phyloP scores from a whole-genome alignment of 2,329 filamentous ascomycete species.

The Colletotrichum tofieldiae region DNA sequence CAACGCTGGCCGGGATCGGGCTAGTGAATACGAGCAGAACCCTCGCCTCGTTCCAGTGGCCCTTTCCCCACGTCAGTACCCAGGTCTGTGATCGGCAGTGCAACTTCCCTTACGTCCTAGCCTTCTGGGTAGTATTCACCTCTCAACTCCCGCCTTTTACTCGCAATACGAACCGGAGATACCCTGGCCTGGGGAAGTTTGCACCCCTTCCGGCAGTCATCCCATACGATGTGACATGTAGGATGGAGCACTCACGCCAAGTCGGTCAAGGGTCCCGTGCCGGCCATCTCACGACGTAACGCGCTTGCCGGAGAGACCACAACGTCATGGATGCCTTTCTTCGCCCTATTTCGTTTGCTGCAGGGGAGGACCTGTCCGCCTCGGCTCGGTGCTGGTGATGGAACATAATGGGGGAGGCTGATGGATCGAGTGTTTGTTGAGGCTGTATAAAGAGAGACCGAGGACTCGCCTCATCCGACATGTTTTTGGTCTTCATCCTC shows the following conservation, averaged over 20 bases:
- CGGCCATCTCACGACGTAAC: conserved; percentile 36
- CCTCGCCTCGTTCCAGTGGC: conserved; percentile 17
- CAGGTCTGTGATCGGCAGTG: conserved; percentile 38
- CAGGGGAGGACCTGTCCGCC: conserved; percentile 13
- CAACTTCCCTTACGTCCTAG: conserved; percentile 19
- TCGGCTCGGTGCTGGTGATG: conserved; percentile 32
- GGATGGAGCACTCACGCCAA: conserved; percentile 31
- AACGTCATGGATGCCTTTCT: conserved; percentile 68
- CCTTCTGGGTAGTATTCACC: conserved; percentile 1
- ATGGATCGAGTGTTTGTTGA: neutral
- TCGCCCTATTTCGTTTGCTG: neutral
- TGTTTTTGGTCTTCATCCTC: conserved; percentile 8
- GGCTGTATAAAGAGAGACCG: conserved; percentile 33
- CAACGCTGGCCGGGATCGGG: conserved; percentile 2
- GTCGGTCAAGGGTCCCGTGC: conserved; percentile 22
- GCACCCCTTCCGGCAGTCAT: conserved; percentile 27
- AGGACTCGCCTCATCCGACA: neutral
- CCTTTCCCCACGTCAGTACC: conserved; percentile 31
- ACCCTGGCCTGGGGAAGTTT: conserved; percentile 14
- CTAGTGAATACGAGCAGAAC: conserved; percentile 38
- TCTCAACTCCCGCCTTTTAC: conserved; percentile 16
- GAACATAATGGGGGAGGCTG: conserved; percentile 18
- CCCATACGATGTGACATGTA: conserved; percentile 38
- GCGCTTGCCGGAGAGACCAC: conserved; percentile 74
- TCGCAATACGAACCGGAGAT: conserved; percentile 36